Base-by-base conservation (phyloP, 768 basidiomycete species). In the Tylopilus sp. region DNA sequence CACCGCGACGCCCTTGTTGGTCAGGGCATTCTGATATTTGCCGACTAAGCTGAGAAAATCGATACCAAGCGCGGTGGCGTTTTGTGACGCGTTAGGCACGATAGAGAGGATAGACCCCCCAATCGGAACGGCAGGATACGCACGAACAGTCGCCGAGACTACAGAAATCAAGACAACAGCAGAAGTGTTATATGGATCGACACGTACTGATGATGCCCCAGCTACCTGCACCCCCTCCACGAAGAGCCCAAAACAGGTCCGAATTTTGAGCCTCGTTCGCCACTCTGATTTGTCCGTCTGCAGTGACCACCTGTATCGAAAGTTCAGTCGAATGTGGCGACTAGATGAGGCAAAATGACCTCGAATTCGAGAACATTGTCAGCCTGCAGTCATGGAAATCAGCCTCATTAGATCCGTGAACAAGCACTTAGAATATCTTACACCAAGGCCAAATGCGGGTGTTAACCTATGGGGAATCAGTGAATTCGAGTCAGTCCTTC, bases 341-440 rank as follows among this genome's bases (percentile, higher is more conserved):
- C 9, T 23, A 30, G n/a, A 22, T 1, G 3, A 36, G 18, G 20
- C 8, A 2, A 26, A 40, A 17, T 42, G 31, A 65, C 63, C 58
- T 63, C 47, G 48, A 79, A 73, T 54, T 82, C 68, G 15, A 81
- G 58, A 20, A 71, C 71, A 35, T 74, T 75, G 58, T 79, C 79
- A 15, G 48, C 77, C 78, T 77, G 38, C 43, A 48, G 28, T 10
- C 8, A 28, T 11, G 12, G 6, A 40, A 1, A n/a, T 57, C 21
- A 52, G 36, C 33, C 28, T 41, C 21, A 33, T 13, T 3, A n/a
- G 12, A 36, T 38, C 20, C 44, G 33, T 3, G 17, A 11, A 33
- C 30, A 26, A 23, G 8, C n/a, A n/a, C n/a, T n/a, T n/a, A 2
- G n/a, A 8, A 4, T 1, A 15, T 35, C 56, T 54, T 40, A 58